Conservation (phyloP, 331 rosid species). For the Malus hybrid region DNA sequence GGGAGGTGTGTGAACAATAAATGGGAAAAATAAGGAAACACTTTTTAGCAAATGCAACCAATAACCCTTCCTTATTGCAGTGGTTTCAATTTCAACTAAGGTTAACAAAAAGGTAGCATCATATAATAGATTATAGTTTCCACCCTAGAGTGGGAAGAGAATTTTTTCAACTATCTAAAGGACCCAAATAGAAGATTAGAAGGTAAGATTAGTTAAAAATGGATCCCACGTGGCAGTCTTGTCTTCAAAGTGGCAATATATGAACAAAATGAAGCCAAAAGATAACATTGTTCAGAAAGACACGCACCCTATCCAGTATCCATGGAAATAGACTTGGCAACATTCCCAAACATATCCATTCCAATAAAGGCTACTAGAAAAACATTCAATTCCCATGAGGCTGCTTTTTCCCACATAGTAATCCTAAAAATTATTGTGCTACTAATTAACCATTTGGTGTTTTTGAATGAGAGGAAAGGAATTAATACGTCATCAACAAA, state of each 20-base stretch:
- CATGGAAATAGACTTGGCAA: not conserved
- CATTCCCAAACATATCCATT: too few relatives aligned
- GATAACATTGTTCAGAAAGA: not conserved
- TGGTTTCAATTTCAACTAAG: not conserved
- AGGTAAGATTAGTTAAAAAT: not conserved
- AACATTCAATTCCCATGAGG: not conserved
- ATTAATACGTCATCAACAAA: not conserved
- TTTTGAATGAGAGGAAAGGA: not conserved
- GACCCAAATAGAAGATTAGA: not conserved
- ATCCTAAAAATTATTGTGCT: not conserved
- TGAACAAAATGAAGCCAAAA: not conserved
- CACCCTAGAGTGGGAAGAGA: not conserved
- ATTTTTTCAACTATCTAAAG: not conserved
- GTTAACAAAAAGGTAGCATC: not conserved
- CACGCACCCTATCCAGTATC: not conserved
- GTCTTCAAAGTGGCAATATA: not conserved
- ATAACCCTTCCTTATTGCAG: not conserved
- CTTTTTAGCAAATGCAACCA: not conserved
- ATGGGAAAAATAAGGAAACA: not conserved
- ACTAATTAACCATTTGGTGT: not conserved
- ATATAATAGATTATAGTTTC: not conserved
- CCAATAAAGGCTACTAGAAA: not conserved
- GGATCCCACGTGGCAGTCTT: not conserved
- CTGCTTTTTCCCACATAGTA: not conserved
- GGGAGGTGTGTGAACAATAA: constrained; percentile 12